Percentiles rank a stretch among this genome's conserved stretches.
Conservation (phyloP, 805 yeast species). For the Ogataea sp. region DNA sequence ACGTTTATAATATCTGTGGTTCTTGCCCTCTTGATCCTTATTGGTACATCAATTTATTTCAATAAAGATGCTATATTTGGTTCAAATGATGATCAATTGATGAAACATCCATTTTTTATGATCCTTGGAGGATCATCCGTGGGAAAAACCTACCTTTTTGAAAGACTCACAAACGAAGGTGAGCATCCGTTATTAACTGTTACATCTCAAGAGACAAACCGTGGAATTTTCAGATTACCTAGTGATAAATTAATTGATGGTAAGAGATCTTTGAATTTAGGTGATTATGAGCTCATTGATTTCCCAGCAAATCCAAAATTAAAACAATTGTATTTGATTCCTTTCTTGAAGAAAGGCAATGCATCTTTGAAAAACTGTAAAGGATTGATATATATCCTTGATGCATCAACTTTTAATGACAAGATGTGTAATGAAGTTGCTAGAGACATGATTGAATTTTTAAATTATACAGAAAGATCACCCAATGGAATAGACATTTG, state of each 20-base stretch:
- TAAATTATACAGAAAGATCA: slow-evolving; percentile 51
- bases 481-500: slow-evolving; percentile 67
- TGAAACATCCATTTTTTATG: slow-evolving; percentile 9
- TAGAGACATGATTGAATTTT: slow-evolving; percentile 47
- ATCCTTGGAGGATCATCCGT: slow-evolving; percentile 12
- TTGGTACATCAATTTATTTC: slow-evolving; percentile 10
- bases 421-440: slow-evolving; percentile 46
- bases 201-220: slow-evolving; percentile 43
- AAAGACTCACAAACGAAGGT: slow-evolving; percentile 8
- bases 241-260: slow-evolving; percentile 24
- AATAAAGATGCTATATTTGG: slow-evolving; percentile 8
- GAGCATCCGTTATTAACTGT: slow-evolving; percentile 26
- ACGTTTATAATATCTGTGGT: slow-evolving; percentile 8
- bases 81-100: not conserved
- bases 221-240: slow-evolving; percentile 31
- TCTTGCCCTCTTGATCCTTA: slow-evolving; percentile 8
- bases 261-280: slow-evolving; percentile 19
- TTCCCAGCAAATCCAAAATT: slow-evolving; percentile 87
- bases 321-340: slow-evolving; percentile 43
- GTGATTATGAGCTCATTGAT: slow-evolving; percentile 52
- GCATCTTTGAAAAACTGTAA: slow-evolving; percentile 34
- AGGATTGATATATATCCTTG: slow-evolving; percentile 75
- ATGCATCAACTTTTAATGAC: slow-evolving; percentile 51
- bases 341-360: slow-evolving; percentile 30
- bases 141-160: slow-evolving; percentile 18